Evolutionary conservation across 2,329 filamentous ascomycete genomes (phyloP).

Genomic region (Cladosporium oxysporum): DNA sequence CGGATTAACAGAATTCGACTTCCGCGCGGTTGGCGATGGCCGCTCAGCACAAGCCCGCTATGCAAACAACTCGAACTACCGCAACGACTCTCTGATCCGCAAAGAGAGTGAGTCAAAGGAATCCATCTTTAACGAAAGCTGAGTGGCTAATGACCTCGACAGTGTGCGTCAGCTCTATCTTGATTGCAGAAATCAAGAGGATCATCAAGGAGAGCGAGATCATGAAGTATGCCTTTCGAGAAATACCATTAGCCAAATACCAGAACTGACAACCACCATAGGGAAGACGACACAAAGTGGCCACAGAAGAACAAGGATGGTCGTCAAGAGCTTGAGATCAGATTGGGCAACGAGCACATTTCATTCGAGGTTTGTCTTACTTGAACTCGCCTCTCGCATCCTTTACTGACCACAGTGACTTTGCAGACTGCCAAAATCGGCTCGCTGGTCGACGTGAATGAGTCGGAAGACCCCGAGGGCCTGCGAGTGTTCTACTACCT

Average conservation of each 20-base stretch:
- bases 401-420: constrained; percentile 28
- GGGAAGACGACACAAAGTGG: constrained; percentile 98
- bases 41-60: constrained; percentile 92
- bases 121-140: neutral
- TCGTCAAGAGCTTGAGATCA: constrained; percentile 92
- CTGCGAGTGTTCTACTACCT: constrained; percentile 98
- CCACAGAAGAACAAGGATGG: constrained; percentile 99
- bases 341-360: constrained; percentile 91
- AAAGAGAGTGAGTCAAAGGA: constrained; percentile 81
- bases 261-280: constrained; percentile 41
- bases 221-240: constrained; percentile 69
- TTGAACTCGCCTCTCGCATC: neutral
- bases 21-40: constrained; percentile 87
- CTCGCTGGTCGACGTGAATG: constrained; percentile 92
- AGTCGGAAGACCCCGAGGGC: constrained; percentile 93
- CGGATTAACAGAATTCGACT: constrained; percentile 78
- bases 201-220: constrained; percentile 97
- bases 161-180: constrained; percentile 94
- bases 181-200: constrained; percentile 92
- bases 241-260: neutral
- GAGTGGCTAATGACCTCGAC: constrained; percentile 16
- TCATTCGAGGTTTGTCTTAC: constrained; percentile 79
- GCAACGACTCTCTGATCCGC: constrained; percentile 95
- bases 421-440: constrained; percentile 93
- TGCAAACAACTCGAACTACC: constrained; percentile 99